Percentiles rank a stretch among this genome's conserved stretches.
Evolutionary conservation across 1,284 basidiomycete genomes (phyloP).

Genomic region (Microbotryum intermedium): DNA sequence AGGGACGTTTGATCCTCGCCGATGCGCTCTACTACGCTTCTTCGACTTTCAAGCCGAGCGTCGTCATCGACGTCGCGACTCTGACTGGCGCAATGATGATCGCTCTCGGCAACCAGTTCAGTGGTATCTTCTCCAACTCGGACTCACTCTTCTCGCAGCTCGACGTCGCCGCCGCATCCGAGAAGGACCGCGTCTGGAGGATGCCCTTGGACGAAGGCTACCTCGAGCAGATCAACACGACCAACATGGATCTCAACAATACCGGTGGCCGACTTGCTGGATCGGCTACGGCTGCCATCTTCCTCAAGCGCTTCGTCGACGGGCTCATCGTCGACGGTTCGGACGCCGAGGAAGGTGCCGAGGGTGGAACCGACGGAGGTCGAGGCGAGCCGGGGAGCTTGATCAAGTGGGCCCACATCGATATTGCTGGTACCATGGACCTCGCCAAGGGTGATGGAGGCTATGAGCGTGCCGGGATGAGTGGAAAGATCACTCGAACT

Average conservation of each 20-base stretch:
- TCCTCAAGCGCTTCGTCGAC: constrained; percentile 63
- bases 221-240: constrained; percentile 62
- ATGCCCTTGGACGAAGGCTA: constrained; percentile 70
- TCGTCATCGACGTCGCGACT: constrained; percentile 76
- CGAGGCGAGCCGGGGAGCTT: constrained; percentile 17
- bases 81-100: constrained; percentile 50
- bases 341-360: constrained; percentile 42
- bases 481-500: constrained; percentile 14
- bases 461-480: constrained; percentile 27
- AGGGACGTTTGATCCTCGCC: constrained; percentile 64
- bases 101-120: constrained; percentile 54
- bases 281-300: constrained; percentile 72
- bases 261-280: constrained; percentile 66
- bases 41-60: constrained; percentile 67
- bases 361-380: constrained; percentile 9
- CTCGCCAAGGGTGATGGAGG: constrained; percentile 17
- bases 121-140: constrained; percentile 46
- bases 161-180: constrained; percentile 58
- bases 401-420: constrained; percentile 69
- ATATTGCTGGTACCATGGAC: constrained; percentile 71
- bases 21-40: constrained; percentile 81
- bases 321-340: constrained; percentile 45
- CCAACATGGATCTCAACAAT: constrained; percentile 60
- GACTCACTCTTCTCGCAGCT: constrained; percentile 66
- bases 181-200: constrained; percentile 69